These are phyloP conservation scores for Trichoderma harzianum DNA, from an alignment of 2,329 filamentous ascomycete genomes.

Conservation along the genomic window DNA sequence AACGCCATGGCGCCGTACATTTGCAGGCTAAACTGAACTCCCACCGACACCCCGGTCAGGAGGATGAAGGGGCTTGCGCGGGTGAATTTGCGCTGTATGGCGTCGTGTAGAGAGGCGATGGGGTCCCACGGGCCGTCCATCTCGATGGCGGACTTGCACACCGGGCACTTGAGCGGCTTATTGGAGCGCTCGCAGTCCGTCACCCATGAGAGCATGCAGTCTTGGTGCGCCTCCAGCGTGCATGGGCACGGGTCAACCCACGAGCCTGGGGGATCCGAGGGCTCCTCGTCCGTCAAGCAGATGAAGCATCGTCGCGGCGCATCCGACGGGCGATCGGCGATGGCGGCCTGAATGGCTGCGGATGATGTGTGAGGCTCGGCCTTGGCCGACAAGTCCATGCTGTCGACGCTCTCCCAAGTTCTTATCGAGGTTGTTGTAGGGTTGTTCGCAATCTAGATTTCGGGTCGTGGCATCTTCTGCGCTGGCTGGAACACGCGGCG, in stretches of 20 bases:
- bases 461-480: not conserved
- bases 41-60: constrained; percentile 52
- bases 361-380: constrained; percentile 14
- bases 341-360: constrained; percentile 20
- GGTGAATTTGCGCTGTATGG: constrained; percentile 54
- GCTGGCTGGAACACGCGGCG: not conserved
- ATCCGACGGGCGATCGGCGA: constrained; percentile 24
- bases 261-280: constrained; percentile 44
- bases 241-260: constrained; percentile 93
- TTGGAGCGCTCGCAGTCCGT: constrained; percentile 72
- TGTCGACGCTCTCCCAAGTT: not conserved
- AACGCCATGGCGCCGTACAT: constrained; percentile 52
- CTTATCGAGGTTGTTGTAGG: not conserved
- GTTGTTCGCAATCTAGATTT: not conserved
- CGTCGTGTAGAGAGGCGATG: constrained; percentile 64
- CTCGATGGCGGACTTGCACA: constrained; percentile 80
- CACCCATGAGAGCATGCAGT: constrained; percentile 87
- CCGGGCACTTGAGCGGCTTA: constrained; percentile 75
- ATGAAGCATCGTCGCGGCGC: constrained; percentile 56
- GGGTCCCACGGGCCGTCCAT: constrained; percentile 72
- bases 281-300: constrained; percentile 56
- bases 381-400: not conserved
- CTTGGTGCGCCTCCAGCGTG: constrained; percentile 85
- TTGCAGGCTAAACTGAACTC: constrained; percentile 50
- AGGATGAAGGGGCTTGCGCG: constrained; percentile 60